Evolutionary conservation across 306 rosid genomes (phyloP).

Genomic region (Medicago ruthenica): DNA sequence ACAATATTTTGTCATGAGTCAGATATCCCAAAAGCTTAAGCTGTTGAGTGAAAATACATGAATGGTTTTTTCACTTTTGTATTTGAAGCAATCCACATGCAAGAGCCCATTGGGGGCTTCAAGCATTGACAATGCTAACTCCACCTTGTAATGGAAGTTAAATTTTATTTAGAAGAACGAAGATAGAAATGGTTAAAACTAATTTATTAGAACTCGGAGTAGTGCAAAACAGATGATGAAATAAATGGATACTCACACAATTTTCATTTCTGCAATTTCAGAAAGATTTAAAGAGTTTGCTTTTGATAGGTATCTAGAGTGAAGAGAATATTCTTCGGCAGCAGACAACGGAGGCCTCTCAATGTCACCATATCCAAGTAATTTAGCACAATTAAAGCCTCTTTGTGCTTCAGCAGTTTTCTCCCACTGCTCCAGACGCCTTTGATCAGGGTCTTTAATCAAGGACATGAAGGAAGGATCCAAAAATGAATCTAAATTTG

Average conservation of each 20-base stretch:
- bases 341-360: slow-evolving; percentile 91
- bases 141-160: slow-evolving; percentile 1
- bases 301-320: slow-evolving; percentile 93
- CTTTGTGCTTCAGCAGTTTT: slow-evolving; percentile 90
- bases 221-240: slow-evolving; percentile 36
- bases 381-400: slow-evolving; percentile 83
- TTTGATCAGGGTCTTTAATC: slow-evolving; percentile 96
- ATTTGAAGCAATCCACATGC: background rate
- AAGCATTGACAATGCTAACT: background rate
- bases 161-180: background rate
- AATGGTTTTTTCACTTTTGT: background rate
- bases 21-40: slow-evolving; percentile 8
- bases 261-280: slow-evolving; percentile 97
- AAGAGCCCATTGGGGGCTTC: slow-evolving; percentile 5
- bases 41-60: background rate
- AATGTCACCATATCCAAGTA: slow-evolving; percentile 94
- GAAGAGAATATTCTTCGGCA: slow-evolving; percentile 95
- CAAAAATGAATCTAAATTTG: slow-evolving; percentile 80
- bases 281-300: slow-evolving; percentile 91
- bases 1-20: background rate
- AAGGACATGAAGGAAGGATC: slow-evolving; percentile 99
- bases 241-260: slow-evolving; percentile 70
- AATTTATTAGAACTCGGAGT: slow-evolving; percentile 6
- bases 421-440: slow-evolving; percentile 97
- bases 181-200: background rate